Base-by-base conservation (phyloP, 306 rosid genomes). In the Cucumis cinereus region DNA sequence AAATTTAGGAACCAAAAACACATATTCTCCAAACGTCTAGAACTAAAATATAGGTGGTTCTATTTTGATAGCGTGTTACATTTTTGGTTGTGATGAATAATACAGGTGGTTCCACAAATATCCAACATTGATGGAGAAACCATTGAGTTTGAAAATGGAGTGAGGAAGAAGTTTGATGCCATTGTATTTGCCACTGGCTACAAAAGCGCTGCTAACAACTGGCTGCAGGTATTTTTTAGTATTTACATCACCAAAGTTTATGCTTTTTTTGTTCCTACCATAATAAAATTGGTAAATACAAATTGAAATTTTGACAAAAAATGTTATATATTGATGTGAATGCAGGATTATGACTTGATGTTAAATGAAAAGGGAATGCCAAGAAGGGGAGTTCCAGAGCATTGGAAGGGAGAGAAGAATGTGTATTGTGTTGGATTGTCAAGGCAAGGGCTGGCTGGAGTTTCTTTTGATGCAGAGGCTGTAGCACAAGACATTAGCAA, bases 181-280 rank as follows among this genome's bases (percentile, higher is more conserved):
- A 88, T 92, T 10, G 78, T 88, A 2, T 87, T 92, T 49, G 89
- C 92, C 5, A 92, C 97, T 15, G 93, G 96, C 43, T 92, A 85
- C 40, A 84, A 16, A 83, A 88, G 90, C 43, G 28, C 22, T 9
- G 89, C 88, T 13, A 69, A 79, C 60, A 64, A 41, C 0, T 91
- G 93, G 92, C 86, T 91, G 0, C 86, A 89, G 93, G 97, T 86
- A 30, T 30, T 30, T 30, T 30, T 30, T 26, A 26, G 30, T 26
- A 77, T 56, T 26, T 33, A 63, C 24, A 28, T 30, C n/a, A 60
- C 10, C 40, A 28, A 26, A 60, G 9, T 59, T 28, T 17, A 57
- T 1, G 8, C 5, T 8, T 17, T 13, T 35, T 2, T 33, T 13
- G 0, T 45, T 45, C 10, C 50, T 45, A 45, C 15, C 50, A 45